Base-by-base conservation (phyloP, 495 filamentous ascomycete genomes). In the Neurospora sp. region DNA sequence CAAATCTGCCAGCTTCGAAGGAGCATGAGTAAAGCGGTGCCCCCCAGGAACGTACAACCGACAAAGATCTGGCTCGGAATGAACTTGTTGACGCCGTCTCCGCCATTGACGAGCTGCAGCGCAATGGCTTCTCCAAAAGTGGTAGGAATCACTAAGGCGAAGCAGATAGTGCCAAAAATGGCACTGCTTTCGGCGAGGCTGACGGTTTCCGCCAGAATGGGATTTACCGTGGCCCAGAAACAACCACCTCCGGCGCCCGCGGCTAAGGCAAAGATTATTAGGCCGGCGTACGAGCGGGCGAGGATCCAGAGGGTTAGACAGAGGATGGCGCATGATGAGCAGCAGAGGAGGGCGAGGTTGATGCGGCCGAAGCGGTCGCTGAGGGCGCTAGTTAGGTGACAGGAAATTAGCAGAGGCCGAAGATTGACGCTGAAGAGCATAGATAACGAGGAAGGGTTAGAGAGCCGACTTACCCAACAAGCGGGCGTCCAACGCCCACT, bases 131-230 rank as follows among this genome's bases (percentile, higher is more conserved):
- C 73, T 1, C 70, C 71, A 70, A 76, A 76, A 13, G 75, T 76
- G 5, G 75, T 71, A 28, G 75, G 75, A n/a, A 76, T 48, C 28
- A 74, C 75, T 11, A 76, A 24, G 45, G 73, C 70, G 31, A 76
- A 71, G 66, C 75, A 76, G 11, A 76, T 73, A 8, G 66, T 71
- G 0, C 62, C 69, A 38, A 74, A 75, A 15, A 39, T 62, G 13
- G 70, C 66, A 5, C 69, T 62, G 5, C 70, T 42, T 17, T 75
- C 62, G 39, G 85, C 83, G 15, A 95, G 78, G 5, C 91, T 92
- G 31, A 94, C 89, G n/a, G 94, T 89, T 77, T 96, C 93, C 0
- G 90, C 89, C 28, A 89, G 83, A 8, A 96, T 88, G 2, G 93
- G 93, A 4, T 84, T 89, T n/a, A 91, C 83, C 2, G 89, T 89